A percentile compares a stretch with the other conserved stretches of the same genome.
These are phyloP conservation scores for Heterobasidion parviporum DNA, from an alignment of 1,284 basidiomycete genomes.

Conservation along the genomic window DNA sequence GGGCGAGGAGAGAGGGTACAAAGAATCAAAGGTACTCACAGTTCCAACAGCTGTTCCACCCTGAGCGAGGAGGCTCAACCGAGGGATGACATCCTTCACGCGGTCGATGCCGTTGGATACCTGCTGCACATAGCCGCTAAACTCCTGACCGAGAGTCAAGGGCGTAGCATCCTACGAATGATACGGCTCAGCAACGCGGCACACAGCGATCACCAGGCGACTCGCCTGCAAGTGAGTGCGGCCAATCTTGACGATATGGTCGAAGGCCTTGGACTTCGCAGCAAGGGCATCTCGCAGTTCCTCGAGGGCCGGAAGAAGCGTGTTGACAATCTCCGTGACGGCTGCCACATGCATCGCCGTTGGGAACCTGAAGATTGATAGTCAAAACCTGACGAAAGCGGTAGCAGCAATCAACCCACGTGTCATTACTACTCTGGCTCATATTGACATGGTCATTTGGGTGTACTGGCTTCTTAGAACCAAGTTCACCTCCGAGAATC, in stretches of 20 bases:
- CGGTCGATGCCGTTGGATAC: conserved; percentile 87
- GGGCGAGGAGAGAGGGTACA: conserved; percentile 3
- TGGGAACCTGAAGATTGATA: conserved; percentile 65
- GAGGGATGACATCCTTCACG: conserved; percentile 77
- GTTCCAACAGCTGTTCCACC: conserved; percentile 99
- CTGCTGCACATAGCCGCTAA: conserved; percentile 97
- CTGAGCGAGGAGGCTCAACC: conserved; percentile 89
- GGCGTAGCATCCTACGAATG: conserved; percentile 84
- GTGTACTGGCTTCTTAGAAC: conserved; percentile 96
- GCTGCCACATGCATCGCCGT: conserved; percentile 99
- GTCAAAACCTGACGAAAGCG: not conserved
- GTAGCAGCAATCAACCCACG: conserved; percentile 41
- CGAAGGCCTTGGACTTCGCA: conserved; percentile 76
- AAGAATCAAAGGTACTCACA: conserved; percentile 36
- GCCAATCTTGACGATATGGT: conserved; percentile 96
- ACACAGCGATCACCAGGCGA: not conserved
- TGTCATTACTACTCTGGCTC: conserved; percentile 99
- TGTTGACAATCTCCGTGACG: conserved; percentile 79
- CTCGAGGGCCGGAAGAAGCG: conserved; percentile 81
- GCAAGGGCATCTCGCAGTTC: conserved; percentile 82
- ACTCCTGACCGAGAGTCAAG: conserved; percentile 96
- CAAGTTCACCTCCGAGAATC: conserved; percentile 90
- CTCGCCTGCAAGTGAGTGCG: conserved; percentile 88
- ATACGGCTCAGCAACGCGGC: not conserved
- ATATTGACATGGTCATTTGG: conserved; percentile 99